Conservation (phyloP, 768 basidiomycete genomes). For the Boletellus ananas region DNA sequence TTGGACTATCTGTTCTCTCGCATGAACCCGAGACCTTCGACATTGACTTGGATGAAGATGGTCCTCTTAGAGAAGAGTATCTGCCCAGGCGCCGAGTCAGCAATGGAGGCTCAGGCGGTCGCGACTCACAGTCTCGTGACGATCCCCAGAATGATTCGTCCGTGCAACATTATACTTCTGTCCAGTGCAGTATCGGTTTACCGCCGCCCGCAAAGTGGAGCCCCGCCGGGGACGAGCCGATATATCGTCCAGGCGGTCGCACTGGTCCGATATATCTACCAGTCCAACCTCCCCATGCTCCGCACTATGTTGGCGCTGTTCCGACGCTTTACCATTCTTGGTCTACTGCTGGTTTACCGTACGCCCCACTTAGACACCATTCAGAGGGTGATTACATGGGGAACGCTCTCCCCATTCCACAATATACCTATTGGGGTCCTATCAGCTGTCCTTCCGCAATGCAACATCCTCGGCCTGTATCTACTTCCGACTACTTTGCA, state of each 20-base stretch:
- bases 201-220: slow-evolving; percentile 83
- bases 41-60: slow-evolving; percentile 80
- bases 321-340: slow-evolving; percentile 32
- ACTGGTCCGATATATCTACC: slow-evolving; percentile 60
- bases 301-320: slow-evolving; percentile 33
- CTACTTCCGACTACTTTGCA: slow-evolving; percentile 47
- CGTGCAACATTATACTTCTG: slow-evolving; percentile 7
- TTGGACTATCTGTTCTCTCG: slow-evolving; percentile 41
- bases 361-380: slow-evolving; percentile 21
- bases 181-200: slow-evolving; percentile 34
- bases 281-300: slow-evolving; percentile 48
- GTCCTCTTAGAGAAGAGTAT: slow-evolving; percentile 78
- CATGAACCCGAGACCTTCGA: slow-evolving; percentile 51
- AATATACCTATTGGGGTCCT: slow-evolving; percentile 22
- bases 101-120: slow-evolving; percentile 9
- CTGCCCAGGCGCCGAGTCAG: slow-evolving; percentile 59
- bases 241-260: slow-evolving; percentile 52
- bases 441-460: slow-evolving; percentile 35
- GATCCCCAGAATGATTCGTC: slow-evolving; percentile 2
- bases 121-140: not conserved
- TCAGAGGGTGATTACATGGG: slow-evolving; percentile 13
- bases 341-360: slow-evolving; percentile 11
- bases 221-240: slow-evolving; percentile 74
- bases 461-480: slow-evolving; percentile 56
- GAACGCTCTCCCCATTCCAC: slow-evolving; percentile 12